These are phyloP conservation scores for Entonaema liquescens DNA, from an alignment of 495 filamentous ascomycete species.

Conservation along the genomic window DNA sequence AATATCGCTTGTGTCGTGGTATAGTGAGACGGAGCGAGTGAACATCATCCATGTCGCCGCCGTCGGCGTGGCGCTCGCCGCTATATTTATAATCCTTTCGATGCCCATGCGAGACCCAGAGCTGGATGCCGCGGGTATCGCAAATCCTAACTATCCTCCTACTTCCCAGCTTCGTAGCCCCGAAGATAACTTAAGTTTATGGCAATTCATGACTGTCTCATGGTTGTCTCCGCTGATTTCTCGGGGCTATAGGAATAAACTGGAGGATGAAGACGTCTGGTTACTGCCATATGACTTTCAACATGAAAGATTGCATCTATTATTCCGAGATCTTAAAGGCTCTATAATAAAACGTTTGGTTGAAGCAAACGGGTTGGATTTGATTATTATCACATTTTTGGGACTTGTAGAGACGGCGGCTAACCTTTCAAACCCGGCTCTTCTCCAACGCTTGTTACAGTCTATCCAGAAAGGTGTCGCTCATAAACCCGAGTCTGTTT, in stretches of 20 bases:
- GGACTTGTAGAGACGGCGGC: constrained; percentile 68
- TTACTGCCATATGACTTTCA: constrained; percentile 77
- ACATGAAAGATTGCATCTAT: constrained; percentile 72
- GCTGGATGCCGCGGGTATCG: constrained; percentile 68
- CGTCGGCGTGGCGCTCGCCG: constrained; percentile 52
- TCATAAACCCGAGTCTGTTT: constrained; percentile 65
- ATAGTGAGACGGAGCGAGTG: constrained; percentile 38
- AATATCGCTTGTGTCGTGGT: constrained; percentile 48
- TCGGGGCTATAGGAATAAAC: constrained; percentile 65
- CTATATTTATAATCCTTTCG: constrained; percentile 63
- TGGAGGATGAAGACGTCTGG: constrained; percentile 85
- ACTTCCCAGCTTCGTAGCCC: constrained; percentile 72
- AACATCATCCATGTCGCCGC: constrained; percentile 53
- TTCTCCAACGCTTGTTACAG: constrained; percentile 75
- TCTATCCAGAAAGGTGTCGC: constrained; percentile 66
- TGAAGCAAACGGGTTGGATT: constrained; percentile 77
- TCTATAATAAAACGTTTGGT: constrained; percentile 73
- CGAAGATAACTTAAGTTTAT: constrained; percentile 80
- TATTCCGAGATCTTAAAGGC: constrained; percentile 76
- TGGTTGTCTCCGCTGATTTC: constrained; percentile 82
- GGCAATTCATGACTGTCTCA: constrained; percentile 84
- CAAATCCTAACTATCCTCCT: constrained; percentile 64
- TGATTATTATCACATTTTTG: constrained; percentile 70
- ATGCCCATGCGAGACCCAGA: constrained; percentile 77
- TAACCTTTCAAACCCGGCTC: constrained; percentile 70